Base-by-base conservation (phyloP, 345 rosid species). In the Rhodamnia rubescens region DNA sequence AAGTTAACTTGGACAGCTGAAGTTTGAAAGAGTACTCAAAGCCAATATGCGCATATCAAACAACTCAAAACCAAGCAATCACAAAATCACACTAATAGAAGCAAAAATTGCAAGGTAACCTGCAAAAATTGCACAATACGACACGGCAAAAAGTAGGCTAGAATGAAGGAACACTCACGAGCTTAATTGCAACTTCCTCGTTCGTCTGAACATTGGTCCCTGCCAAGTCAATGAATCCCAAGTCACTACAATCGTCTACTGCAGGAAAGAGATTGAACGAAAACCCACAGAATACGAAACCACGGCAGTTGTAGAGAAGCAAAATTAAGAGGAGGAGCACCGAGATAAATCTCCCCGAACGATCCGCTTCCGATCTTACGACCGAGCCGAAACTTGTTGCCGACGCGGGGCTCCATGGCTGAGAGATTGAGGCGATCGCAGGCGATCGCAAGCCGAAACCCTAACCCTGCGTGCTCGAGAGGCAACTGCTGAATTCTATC, bases 111-210 rank as follows among this genome's bases (percentile, higher is more conserved):
- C 61, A 16, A 27, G 52, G 13, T 40, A 84, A 84, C 44, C 40
- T 26, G 47, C n/a, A 53, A 61, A 85, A 81, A 82, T 51, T 50
- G 44, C 50, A 61, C 27, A 74, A 6, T 21, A 53, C n/a, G 29
- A 80, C 36, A 26, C 58, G 16, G 50, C 42, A 44, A 84, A 11
- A 21, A 53, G 7, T 4, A 42, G 7, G 51, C 54, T 64, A 51
- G 53, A 56, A 85, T 20, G 47, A 69, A 69, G 20, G 69, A 64
- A 21, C 21, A 90, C 99, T 92, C 87, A 97, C 98, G 87, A 97
- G 96, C 95, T 97, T 97, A 89, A 97, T 95, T 58, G 96, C 98
- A 85, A 97, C 96, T 91, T 97, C 99, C 89, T 97, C 98, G 75
- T 94, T 97, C 11, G 96, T 95, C 85, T 96, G 98, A 52, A 92